These are phyloP conservation scores for Coemansia sp. DNA, from an alignment of 192 early-diverging fungal genomes.

Conservation along the genomic window DNA sequence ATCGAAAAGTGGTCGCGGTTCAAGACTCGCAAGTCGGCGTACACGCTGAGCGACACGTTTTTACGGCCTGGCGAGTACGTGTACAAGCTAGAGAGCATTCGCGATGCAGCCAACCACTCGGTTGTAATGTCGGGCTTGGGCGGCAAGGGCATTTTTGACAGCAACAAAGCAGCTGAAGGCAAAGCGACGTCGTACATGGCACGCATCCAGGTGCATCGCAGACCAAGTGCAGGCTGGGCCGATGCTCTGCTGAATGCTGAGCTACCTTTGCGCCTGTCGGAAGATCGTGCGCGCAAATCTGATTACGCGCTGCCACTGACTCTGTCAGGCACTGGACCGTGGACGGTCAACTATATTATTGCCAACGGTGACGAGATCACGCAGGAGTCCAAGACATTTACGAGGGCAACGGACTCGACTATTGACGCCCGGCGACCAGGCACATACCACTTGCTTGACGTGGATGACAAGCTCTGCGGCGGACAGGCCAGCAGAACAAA, in stretches of 20 bases:
- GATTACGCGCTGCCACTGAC: slow-evolving; percentile 23
- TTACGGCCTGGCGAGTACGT: slow-evolving; percentile 48
- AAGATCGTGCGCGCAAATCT: slow-evolving; percentile 40
- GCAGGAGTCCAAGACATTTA: slow-evolving; percentile 19
- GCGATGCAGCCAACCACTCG: slow-evolving; percentile 46
- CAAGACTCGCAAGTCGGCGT: slow-evolving; percentile 18
- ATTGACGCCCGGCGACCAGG: slow-evolving; percentile 30
- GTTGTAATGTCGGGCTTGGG: slow-evolving; percentile 15
- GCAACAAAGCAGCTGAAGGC: slow-evolving; percentile 11
- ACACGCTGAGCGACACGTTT: slow-evolving; percentile 45
- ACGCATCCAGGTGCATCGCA: slow-evolving; percentile 35
- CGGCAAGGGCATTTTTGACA: slow-evolving; percentile 16
- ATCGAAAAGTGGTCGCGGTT: slow-evolving; percentile 26
- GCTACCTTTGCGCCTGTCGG: slow-evolving; percentile 35
- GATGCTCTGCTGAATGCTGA: slow-evolving; percentile 11
- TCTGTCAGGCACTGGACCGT: slow-evolving; percentile 34
- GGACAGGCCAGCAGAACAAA: slow-evolving; percentile 11
- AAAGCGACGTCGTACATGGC: slow-evolving; percentile 39
- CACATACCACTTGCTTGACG: slow-evolving; percentile 26
- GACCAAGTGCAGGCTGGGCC: slow-evolving; percentile 29
- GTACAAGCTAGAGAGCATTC: slow-evolving; percentile 42
- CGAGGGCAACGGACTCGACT: slow-evolving; percentile 3
- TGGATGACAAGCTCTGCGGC: slow-evolving; percentile 37
- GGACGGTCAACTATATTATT: slow-evolving; percentile 40
- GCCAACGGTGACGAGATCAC: slow-evolving; percentile 8